These are phyloP conservation scores for Beauveria asiatica DNA, from an alignment of 2,329 filamentous ascomycete genomes.

Conservation along the genomic window DNA sequence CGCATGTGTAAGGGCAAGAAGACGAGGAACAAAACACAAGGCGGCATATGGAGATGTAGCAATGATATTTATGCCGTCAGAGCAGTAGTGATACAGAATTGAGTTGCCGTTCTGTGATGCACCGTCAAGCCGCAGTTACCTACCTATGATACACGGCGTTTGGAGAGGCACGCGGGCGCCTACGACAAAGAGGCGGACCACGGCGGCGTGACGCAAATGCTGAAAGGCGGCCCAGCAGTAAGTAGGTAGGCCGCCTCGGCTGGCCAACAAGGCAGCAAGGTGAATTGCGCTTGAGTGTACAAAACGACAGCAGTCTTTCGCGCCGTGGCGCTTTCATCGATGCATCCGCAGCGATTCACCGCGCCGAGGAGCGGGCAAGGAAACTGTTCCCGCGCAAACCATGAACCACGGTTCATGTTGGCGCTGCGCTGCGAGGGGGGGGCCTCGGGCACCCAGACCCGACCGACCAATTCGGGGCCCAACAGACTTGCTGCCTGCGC, in stretches of 20 bases:
- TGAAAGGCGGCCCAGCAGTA: neutral
- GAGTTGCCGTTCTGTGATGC: neutral
- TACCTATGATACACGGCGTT: slow-evolving; percentile 1
- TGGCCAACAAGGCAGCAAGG: neutral
- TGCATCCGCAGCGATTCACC: neutral
- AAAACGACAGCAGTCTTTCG: neutral
- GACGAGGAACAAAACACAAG: neutral
- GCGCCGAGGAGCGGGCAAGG: neutral
- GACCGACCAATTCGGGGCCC: neutral
- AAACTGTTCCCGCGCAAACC: too few species aligned
- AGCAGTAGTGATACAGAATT: neutral
- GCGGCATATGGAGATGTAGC: neutral
- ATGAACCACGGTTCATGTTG: neutral
- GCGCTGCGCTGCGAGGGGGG: neutral
- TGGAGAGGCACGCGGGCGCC: neutral
- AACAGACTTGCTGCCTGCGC: neutral
- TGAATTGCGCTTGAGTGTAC: neutral
- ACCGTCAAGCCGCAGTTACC: neutral
- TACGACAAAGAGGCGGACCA: neutral
- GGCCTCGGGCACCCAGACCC: neutral
- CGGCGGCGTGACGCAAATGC: neutral
- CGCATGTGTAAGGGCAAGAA: neutral
- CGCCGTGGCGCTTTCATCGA: neutral
- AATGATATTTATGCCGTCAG: neutral
- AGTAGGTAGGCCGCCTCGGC: neutral